These are phyloP conservation scores for Emericellopsis cladophorae DNA, from an alignment of 2,329 filamentous ascomycete species.

Conservation along the genomic window DNA sequence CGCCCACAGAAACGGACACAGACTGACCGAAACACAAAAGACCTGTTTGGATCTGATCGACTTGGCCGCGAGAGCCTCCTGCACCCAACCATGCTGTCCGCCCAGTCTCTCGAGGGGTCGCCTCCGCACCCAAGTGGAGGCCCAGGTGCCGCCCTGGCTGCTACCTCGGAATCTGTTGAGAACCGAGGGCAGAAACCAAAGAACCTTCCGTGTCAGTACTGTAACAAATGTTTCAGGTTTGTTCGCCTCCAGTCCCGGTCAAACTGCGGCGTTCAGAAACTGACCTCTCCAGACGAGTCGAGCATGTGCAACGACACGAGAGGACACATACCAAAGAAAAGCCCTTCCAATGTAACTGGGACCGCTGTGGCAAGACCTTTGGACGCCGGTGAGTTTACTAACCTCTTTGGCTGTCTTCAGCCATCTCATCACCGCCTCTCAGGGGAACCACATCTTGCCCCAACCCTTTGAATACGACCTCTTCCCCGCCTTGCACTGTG, in stretches of 20 bases:
- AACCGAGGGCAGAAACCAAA: conserved; percentile 46
- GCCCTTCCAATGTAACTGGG: conserved; percentile 47
- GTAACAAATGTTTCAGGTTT: conserved; percentile 50
- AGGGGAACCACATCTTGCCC: background rate
- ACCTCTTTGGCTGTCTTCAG: background rate
- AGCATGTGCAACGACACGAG: conserved; percentile 52
- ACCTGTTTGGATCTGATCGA: background rate
- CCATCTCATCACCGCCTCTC: conserved; percentile 5
- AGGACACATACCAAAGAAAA: conserved; percentile 54
- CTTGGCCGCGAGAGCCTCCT: too few species aligned
- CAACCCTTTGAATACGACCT: background rate
- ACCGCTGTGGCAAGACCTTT: conserved; percentile 49
- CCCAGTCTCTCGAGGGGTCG: conserved; percentile 38
- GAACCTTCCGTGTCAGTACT: conserved; percentile 49
- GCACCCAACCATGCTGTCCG: conserved; percentile 31
- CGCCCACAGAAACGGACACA: background rate
- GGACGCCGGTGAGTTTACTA: conserved; percentile 40
- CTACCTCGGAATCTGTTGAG: conserved; percentile 32
- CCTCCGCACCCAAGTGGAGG: conserved; percentile 14
- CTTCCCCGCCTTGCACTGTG: conserved; percentile 1
- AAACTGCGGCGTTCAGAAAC: background rate
- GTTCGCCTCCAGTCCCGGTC: conserved; percentile 9
- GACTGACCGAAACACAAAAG: background rate
- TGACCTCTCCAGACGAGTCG: conserved; percentile 35
- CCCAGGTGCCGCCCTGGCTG: conserved; percentile 12